Conservation (phyloP, 1,139 yeast species). For the Sugiyamaella neomexicana region DNA sequence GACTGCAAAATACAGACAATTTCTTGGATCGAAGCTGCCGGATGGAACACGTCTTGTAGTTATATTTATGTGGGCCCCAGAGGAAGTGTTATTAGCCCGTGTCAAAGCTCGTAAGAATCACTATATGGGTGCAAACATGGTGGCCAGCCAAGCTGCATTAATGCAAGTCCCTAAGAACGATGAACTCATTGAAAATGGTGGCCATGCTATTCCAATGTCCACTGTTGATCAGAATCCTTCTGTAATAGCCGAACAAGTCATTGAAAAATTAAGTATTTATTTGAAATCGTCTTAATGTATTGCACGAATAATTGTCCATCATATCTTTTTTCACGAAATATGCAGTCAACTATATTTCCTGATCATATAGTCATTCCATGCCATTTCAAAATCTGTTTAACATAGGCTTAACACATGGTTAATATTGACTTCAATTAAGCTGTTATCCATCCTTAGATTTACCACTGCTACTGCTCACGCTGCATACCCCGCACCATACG, state of each 20-base stretch:
- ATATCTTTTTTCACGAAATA: too few species aligned
- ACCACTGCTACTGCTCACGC: neutral
- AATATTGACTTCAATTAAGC: too few species aligned
- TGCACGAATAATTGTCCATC: too few species aligned
- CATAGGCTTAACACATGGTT: too few species aligned
- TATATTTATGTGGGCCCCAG: slow-evolving; percentile 65
- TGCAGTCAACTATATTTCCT: too few species aligned
- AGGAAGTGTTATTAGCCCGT: slow-evolving; percentile 59
- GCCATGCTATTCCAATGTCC: slow-evolving; percentile 23
- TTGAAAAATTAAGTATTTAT: neutral
- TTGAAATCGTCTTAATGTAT: neutral
- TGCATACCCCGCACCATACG: neutral
- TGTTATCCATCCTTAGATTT: too few species aligned
- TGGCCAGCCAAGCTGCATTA: slow-evolving; percentile 69
- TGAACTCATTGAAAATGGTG: slow-evolving; percentile 30
- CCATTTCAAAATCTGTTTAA: too few species aligned
- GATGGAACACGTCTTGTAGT: slow-evolving; percentile 52
- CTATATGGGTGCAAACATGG: slow-evolving; percentile 85
- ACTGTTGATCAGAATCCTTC: slow-evolving; percentile 13
- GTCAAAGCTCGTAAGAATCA: slow-evolving; percentile 67
- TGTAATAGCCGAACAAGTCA: slow-evolving; percentile 1
- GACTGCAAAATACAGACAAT: slow-evolving; percentile 68
- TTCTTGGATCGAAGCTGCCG: slow-evolving; percentile 43
- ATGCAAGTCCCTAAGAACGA: slow-evolving; percentile 65
- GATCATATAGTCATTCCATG: too few species aligned